These are phyloP conservation scores for Nakazawaea sp. DNA, from an alignment of 805 yeast species.

Conservation along the genomic window DNA sequence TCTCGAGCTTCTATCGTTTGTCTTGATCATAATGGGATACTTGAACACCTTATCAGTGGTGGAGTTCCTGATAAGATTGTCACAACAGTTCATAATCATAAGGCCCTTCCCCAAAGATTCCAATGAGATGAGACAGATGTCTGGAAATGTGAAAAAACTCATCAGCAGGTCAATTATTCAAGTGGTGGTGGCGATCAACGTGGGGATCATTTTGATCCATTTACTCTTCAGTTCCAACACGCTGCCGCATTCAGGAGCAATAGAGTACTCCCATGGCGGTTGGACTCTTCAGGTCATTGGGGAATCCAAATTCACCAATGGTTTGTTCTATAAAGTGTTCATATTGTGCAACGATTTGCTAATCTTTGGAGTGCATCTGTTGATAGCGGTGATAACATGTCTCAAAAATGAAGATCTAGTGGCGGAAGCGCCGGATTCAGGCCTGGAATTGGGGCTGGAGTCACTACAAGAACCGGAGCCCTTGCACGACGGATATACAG, in stretches of 20 bases:
- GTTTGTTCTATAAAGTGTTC: slow-evolving; percentile 20
- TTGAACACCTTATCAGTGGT: slow-evolving; percentile 34
- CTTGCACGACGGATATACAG: slow-evolving; percentile 37
- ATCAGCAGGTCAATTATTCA: slow-evolving; percentile 24
- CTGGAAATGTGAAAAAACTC: slow-evolving; percentile 16
- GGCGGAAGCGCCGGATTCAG: slow-evolving; percentile 19
- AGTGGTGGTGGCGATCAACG: slow-evolving; percentile 18
- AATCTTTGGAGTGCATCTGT: slow-evolving; percentile 22
- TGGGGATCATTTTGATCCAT: slow-evolving; percentile 25
- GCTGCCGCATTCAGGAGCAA: slow-evolving; percentile 13
- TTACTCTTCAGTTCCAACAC: slow-evolving; percentile 25
- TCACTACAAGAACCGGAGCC: slow-evolving; percentile 5
- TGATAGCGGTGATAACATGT: slow-evolving; percentile 24
- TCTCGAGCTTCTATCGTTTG: slow-evolving; percentile 28
- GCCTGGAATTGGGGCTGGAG: slow-evolving; percentile 10
- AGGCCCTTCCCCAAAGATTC: slow-evolving; percentile 34
- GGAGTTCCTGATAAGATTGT: slow-evolving; percentile 23
- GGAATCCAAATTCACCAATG: slow-evolving; percentile 22
- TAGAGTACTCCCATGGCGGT: slow-evolving; percentile 28
- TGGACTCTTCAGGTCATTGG: slow-evolving; percentile 40
- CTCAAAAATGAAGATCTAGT: slow-evolving; percentile 20
- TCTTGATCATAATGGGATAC: slow-evolving; percentile 30
- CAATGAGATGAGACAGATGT: slow-evolving; percentile 16
- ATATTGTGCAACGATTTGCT: slow-evolving; percentile 24
- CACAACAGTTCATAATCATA: slow-evolving; percentile 29